Evolutionary conservation across 768 basidiomycete species (phyloP).

Genomic region (Russula sp.): DNA sequence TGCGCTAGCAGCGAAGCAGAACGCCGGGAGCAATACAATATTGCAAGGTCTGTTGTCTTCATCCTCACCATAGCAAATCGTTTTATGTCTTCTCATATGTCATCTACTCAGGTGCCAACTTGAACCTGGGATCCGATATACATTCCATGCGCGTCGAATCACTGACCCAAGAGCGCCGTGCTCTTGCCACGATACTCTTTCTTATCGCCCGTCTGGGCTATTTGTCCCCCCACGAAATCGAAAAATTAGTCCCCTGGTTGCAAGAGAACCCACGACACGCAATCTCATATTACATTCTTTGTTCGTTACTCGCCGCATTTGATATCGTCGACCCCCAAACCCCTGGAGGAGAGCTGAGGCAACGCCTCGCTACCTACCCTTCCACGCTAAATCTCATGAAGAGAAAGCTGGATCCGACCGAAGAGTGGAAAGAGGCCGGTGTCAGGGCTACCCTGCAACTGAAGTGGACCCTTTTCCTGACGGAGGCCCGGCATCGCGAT

Average conservation of each 20-base stretch:
- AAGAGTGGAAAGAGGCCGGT: constrained; percentile 65
- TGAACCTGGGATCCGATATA: constrained; percentile 62
- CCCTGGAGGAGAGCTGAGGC: constrained; percentile 45
- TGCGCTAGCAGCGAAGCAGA: constrained; percentile 57
- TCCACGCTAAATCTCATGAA: constrained; percentile 56
- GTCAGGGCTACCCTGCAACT: constrained; percentile 73
- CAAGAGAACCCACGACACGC: constrained; percentile 60
- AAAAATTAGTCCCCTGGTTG: constrained; percentile 68
- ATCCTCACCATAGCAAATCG: background rate
- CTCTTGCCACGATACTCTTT: constrained; percentile 61
- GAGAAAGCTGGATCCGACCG: constrained; percentile 48
- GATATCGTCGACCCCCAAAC: constrained; percentile 60
- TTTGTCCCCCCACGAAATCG: constrained; percentile 58
- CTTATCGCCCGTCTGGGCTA: constrained; percentile 61
- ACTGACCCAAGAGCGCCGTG: constrained; percentile 68
- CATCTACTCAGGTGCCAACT: constrained; percentile 39
- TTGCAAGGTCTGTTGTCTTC: constrained; percentile 48
- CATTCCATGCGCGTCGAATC: constrained; percentile 68
- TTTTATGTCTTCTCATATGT: background rate
- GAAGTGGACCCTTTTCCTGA: constrained; percentile 85
- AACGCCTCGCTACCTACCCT: constrained; percentile 47
- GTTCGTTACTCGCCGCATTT: constrained; percentile 60
- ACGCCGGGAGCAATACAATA: constrained; percentile 60
- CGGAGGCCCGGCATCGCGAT: constrained; percentile 69
- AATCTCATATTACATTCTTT: constrained; percentile 66